Conservation (phyloP, 306 rosid species). For the Albizia julibrissin region DNA sequence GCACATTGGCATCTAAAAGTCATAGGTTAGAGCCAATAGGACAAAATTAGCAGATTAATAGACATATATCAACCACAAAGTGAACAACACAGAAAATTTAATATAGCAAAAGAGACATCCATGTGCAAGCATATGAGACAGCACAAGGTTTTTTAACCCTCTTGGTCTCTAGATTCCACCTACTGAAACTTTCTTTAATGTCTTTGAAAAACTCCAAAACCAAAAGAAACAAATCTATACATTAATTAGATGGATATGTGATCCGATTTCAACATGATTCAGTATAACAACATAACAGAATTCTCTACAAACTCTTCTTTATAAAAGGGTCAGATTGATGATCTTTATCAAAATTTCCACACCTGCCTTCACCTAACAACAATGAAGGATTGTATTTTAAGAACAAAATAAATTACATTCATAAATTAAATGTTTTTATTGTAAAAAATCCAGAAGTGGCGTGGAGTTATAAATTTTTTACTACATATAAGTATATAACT, state of each 20-base stretch:
- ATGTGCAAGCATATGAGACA: slow-evolving; percentile 45
- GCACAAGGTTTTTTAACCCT: background rate
- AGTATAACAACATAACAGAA: background rate
- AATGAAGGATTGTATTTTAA: background rate
- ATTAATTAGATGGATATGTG: background rate
- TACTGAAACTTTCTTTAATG: background rate
- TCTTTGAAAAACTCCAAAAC: background rate
- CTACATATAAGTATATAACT: background rate
- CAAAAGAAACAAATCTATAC: background rate
- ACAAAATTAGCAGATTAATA: slow-evolving; percentile 11
- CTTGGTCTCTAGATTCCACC: slow-evolving; percentile 24
- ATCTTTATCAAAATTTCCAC: background rate
- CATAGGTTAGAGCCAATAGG: background rate
- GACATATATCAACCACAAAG: background rate
- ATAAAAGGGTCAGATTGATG: background rate
- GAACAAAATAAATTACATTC: background rate
- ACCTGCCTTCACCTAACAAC: slow-evolving; percentile 12
- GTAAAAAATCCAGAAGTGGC: background rate
- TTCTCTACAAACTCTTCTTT: background rate
- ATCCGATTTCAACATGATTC: background rate
- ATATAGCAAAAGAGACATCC: slow-evolving; percentile 31
- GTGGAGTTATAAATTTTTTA: background rate
- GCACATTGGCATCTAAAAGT: background rate
- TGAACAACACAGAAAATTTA: background rate
- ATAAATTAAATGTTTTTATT: background rate